A percentile compares a stretch with the other conserved stretches of the same genome.
Conservation (phyloP, 1,284 basidiomycete species). For the Austroboletus sp. region DNA sequence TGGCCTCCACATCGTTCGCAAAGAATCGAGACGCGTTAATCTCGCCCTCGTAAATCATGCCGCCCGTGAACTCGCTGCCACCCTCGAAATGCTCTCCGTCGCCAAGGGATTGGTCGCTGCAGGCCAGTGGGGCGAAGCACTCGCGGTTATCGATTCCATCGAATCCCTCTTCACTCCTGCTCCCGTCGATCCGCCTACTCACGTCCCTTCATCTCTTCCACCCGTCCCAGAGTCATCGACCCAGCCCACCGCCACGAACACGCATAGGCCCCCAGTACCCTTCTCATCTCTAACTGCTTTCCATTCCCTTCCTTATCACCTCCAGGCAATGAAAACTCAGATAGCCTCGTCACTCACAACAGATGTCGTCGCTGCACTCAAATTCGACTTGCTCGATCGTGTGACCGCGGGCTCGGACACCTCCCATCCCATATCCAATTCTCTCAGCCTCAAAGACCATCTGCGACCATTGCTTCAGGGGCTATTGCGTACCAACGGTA, state of each 20-base stretch:
- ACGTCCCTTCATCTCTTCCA: slow-evolving; percentile 26
- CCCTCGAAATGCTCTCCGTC: slow-evolving; percentile 70
- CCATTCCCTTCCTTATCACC: slow-evolving; percentile 59
- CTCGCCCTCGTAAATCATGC: slow-evolving; percentile 56
- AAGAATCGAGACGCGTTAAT: slow-evolving; percentile 58
- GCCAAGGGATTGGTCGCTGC: slow-evolving; percentile 66
- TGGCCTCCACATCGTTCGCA: slow-evolving; percentile 68
- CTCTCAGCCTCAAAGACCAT: slow-evolving; percentile 48
- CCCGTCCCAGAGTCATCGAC: slow-evolving; percentile 32
- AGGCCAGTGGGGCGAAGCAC: slow-evolving; percentile 80
- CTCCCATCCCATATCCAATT: slow-evolving; percentile 30
- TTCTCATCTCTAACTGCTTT: slow-evolving; percentile 68
- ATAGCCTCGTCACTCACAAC: slow-evolving; percentile 73
- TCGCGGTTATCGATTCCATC: slow-evolving; percentile 71
- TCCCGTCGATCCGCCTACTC: slow-evolving; percentile 9
- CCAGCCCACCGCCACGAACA: slow-evolving; percentile 13
- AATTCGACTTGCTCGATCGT: slow-evolving; percentile 58
- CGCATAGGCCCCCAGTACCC: slow-evolving; percentile 33
- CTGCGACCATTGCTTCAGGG: slow-evolving; percentile 69
- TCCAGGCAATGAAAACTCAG: slow-evolving; percentile 59
- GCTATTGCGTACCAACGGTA: slow-evolving; percentile 66
- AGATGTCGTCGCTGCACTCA: slow-evolving; percentile 69
- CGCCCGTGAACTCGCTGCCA: slow-evolving; percentile 59
- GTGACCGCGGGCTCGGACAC: slow-evolving; percentile 32
- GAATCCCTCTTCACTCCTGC: slow-evolving; percentile 55